Conservation (phyloP, 2,329 filamentous ascomycete genomes). For the Neurospora sp. region DNA sequence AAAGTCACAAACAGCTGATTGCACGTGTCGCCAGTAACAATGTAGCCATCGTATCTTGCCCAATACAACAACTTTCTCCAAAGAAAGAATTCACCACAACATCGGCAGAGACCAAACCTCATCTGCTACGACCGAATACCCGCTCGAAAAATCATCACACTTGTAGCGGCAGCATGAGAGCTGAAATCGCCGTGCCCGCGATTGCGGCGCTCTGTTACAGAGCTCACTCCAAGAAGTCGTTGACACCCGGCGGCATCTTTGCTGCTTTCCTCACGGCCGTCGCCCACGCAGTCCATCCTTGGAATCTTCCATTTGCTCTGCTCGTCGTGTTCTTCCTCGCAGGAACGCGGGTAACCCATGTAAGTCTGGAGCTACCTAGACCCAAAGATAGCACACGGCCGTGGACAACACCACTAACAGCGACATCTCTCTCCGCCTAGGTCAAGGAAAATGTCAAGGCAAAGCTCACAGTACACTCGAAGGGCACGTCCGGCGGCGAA, state of each 20-base stretch:
- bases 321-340: constrained; percentile 79
- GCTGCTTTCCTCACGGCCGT: constrained; percentile 64
- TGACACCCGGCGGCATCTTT: constrained; percentile 68
- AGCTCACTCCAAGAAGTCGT: constrained; percentile 61
- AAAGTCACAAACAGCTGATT: neutral
- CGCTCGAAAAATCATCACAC: neutral
- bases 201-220: constrained; percentile 54
- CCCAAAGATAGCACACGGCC: neutral
- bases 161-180: constrained; percentile 37
- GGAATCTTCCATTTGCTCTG: constrained; percentile 81
- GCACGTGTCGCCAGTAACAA: neutral
- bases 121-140: neutral
- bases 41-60: neutral
- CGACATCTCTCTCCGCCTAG: constrained; percentile 30
- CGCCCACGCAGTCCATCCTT: constrained; percentile 84
- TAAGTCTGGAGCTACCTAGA: constrained; percentile 24
- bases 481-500: constrained; percentile 66
- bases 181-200: constrained; percentile 46
- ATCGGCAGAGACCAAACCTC: neutral
- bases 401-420: constrained; percentile 7
- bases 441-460: constrained; percentile 84
- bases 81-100: neutral
- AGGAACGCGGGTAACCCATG: constrained; percentile 76
- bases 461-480: constrained; percentile 66
- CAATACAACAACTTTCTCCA: neutral